Evolutionary conservation across 208 protist genomes (phyloP).

Genomic region (Leishmania guyanensis): DNA sequence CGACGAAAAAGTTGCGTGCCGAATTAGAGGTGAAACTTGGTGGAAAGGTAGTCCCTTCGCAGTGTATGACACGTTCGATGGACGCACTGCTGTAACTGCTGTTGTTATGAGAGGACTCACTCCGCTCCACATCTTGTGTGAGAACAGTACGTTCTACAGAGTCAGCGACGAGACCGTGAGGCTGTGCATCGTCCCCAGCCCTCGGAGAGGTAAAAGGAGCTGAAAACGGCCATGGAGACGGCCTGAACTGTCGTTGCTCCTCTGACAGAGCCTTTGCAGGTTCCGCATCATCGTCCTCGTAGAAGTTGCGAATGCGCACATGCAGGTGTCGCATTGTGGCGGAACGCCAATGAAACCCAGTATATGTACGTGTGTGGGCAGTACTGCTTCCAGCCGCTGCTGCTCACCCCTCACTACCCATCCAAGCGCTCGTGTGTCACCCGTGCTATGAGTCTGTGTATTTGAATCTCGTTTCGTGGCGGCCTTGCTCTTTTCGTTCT

Average conservation of each 20-base stretch:
- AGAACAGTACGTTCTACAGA: background rate
- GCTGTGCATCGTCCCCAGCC: background rate
- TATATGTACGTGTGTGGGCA: background rate
- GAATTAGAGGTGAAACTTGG: background rate
- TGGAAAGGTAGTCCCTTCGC: background rate
- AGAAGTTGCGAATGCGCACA: conserved; percentile 24
- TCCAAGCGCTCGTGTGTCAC: background rate
- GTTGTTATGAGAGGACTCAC: background rate
- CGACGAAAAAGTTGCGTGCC: background rate
- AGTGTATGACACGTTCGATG: conserved; percentile 26
- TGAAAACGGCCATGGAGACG: background rate
- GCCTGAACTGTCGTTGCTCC: background rate
- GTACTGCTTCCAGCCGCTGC: background rate
- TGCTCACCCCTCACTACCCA: background rate
- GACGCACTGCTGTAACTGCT: conserved; percentile 21
- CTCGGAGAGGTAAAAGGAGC: background rate
- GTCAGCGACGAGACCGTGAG: background rate
- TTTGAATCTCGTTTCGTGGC: background rate
- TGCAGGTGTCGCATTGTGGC: conserved; percentile 11
- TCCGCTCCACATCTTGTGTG: background rate
- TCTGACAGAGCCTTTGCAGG: background rate
- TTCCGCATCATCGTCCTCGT: conserved; percentile 16
- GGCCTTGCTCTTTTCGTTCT: background rate
- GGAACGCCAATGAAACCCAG: background rate
- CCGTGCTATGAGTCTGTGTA: background rate